Conservation (phyloP, 345 rosid species). For the Anacardium occidentale region DNA sequence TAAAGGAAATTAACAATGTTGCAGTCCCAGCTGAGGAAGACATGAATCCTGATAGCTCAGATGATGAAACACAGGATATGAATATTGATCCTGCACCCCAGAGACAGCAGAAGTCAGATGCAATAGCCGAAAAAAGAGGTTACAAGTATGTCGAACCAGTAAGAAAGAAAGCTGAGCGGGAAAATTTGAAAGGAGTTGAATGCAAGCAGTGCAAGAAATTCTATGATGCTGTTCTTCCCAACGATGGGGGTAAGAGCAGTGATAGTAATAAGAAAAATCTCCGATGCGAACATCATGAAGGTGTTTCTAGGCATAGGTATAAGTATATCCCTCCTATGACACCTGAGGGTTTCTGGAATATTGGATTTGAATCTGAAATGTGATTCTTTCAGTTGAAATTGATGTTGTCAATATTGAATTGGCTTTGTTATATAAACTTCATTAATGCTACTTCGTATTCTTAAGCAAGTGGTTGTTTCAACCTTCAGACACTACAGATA, state of each 20-base stretch:
- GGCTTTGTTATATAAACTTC: background rate
- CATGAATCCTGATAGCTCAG: slow-evolving; percentile 36
- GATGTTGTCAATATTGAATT: background rate
- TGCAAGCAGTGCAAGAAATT: slow-evolving; percentile 97
- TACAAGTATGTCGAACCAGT: slow-evolving; percentile 79
- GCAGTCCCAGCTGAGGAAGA: slow-evolving; percentile 22
- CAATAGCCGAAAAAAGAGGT: slow-evolving; percentile 39
- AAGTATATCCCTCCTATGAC: slow-evolving; percentile 78
- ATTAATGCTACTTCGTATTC: background rate
- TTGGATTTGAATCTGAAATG: slow-evolving; percentile 93
- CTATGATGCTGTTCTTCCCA: slow-evolving; percentile 83
- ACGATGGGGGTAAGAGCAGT: slow-evolving; percentile 31
- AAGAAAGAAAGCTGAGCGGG: slow-evolving; percentile 73
- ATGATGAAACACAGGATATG: slow-evolving; percentile 78
- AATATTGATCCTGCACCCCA: slow-evolving; percentile 40
- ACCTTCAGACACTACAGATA: background rate
- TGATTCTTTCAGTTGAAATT: slow-evolving; percentile 31
- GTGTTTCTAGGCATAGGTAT: slow-evolving; percentile 90
- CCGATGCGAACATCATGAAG: slow-evolving; percentile 90
- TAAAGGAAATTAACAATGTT: slow-evolving; percentile 30
- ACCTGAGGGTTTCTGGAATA: slow-evolving; percentile 97
- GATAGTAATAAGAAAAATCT: slow-evolving; percentile 32
- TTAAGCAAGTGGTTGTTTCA: background rate
- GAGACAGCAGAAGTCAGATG: slow-evolving; percentile 37
- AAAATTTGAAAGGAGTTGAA: slow-evolving; percentile 66